Evolutionary conservation across 352 stramenopile species (phyloP).

Genomic region (Phytophthora rubi): DNA sequence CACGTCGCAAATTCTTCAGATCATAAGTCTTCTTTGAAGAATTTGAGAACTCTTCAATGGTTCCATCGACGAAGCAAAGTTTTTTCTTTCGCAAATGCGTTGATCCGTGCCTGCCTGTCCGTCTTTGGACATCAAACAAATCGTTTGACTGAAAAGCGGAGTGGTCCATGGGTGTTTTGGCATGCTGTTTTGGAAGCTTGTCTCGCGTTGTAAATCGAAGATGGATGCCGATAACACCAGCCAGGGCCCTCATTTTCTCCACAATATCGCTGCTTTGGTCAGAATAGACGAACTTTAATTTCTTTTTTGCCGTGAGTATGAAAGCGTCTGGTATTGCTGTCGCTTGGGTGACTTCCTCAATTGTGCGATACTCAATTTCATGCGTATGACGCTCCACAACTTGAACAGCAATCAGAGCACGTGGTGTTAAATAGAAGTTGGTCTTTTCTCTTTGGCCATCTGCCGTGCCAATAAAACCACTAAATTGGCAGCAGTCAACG

Average conservation of each 20-base stretch:
- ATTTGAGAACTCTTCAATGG: constrained; percentile 53
- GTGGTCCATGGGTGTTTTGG: constrained; percentile 43
- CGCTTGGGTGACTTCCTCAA: constrained; percentile 58
- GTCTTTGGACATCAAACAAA: constrained; percentile 61
- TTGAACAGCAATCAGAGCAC: constrained; percentile 66
- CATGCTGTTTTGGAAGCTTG: constrained; percentile 63
- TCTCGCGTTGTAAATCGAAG: constrained; percentile 41
- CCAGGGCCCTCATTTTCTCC: constrained; percentile 65
- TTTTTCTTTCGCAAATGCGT: constrained; percentile 70
- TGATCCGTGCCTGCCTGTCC: constrained; percentile 64
- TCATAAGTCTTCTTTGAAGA: constrained; percentile 64
- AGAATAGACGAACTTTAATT: constrained; percentile 78
- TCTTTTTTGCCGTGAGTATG: constrained; percentile 63
- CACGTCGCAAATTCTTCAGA: constrained; percentile 57
- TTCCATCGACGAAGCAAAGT: constrained; percentile 61
- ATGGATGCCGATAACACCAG: constrained; percentile 72
- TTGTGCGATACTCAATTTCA: constrained; percentile 76
- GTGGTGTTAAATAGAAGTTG: constrained; percentile 71
- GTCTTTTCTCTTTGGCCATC: constrained; percentile 80
- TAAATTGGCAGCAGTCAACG: constrained; percentile 79
- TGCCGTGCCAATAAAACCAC: constrained; percentile 69
- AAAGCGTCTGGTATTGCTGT: constrained; percentile 61
- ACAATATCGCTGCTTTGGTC: constrained; percentile 66
- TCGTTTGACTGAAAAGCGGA: constrained; percentile 49
- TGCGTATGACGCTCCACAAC: constrained; percentile 75